Base-by-base conservation (phyloP, 2,329 filamentous ascomycete species). In the Aspergillus amoenus region DNA sequence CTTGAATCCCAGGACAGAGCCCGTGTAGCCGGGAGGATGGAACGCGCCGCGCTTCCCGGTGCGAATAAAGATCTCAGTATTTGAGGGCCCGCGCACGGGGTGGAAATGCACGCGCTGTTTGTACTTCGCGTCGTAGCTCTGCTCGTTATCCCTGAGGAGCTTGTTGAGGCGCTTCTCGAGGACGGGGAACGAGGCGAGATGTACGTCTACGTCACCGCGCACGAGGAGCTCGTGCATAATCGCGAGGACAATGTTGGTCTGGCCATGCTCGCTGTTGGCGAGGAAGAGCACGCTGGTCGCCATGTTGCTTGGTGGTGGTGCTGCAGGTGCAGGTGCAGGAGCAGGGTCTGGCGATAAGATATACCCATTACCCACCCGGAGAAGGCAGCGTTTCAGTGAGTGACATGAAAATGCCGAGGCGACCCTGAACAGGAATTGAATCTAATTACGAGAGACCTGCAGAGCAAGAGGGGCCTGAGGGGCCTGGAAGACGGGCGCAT, bases 231-330 rank as follows among this genome's bases (percentile, higher is more conserved):
- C 78, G 37, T 77, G 70, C 4, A 69, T 69, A 0, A 76, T 72
- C 6, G 79, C 79, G 6, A 82, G 59, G 37, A 79, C 70, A 22
- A 81, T 74, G 61, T 80, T 81, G 17, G 76, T 74, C 55, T 80
- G 76, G 4, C 80, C 79, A 57, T 74, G 72, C 55, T 81, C 79
- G 50, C 72, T 70, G 61, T 77, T 80, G 3, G 78, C 77, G 41
- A 81, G 61, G 42, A 82, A 73, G 1, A 81, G 66, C 8, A 79
- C 68, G 4, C 52, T 61, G 34, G 55, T 63, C 1, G 24, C 17
- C 43, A 51, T 37, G 4, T 37, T 37, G 34, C 13, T 30, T 30
- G 27, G 34, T n/a, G 13, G 2, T 13, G 4, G 3, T n/a, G 13
- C 5, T 37, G 12, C 1, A 8, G 4, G 3, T n/a, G 13, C 5